Conservation (phyloP, 768 basidiomycete genomes). For the Mycena crocata region DNA sequence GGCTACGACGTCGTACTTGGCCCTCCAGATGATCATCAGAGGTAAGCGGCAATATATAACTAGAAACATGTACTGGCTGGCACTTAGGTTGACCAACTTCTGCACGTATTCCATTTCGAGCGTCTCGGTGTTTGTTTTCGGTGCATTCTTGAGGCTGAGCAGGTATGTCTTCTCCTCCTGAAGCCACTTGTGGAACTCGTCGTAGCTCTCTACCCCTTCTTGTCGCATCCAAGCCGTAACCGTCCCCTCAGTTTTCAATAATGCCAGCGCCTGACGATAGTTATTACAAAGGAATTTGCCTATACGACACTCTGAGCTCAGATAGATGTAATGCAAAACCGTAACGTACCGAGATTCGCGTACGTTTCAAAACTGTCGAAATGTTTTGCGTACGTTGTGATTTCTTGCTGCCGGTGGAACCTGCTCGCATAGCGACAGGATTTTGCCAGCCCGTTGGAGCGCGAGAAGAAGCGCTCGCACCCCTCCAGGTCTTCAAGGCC, state of each 20-base stretch:
- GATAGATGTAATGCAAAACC: no score
- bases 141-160: neutral
- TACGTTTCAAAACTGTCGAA: no score
- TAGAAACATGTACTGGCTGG: neutral
- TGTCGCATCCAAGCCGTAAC: neutral
- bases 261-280: neutral
- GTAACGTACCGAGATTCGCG: no score
- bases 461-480: no score
- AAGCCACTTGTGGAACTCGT: neutral
- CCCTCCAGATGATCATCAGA: neutral
- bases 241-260: neutral
- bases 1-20: neutral
- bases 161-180: neutral
- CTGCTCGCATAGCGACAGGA: no score
- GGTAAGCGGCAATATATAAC: neutral
- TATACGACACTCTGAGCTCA: no score
- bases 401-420: no score
- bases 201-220: neutral
- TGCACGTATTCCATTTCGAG: neutral
- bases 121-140: neutral
- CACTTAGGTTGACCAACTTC: neutral
- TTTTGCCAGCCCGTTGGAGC: no score
- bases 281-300: neutral
- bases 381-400: no score
- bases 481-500: no score